Evolutionary conservation across 164 flowering plant species (phyloP), one percentile per base, ranked within the genome.

Genomic region (Vitis riparia): DNA sequence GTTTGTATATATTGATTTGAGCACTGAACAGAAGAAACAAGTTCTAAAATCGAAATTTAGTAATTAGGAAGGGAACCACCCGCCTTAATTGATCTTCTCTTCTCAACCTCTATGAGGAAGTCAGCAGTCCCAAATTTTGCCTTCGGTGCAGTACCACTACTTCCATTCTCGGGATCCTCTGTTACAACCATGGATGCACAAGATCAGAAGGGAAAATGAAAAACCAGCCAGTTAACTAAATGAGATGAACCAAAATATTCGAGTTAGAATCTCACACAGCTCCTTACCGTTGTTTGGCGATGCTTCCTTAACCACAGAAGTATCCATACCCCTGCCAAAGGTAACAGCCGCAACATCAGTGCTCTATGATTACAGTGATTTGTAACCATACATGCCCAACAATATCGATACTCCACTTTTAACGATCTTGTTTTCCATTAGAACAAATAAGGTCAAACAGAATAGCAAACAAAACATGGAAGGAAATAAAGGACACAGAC

Each of bases 81-180:
- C 52, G 88, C 98, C 92, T 93, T 93, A 57, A 93, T 93, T 48
- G 97, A 55, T 77, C 97, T 87, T 72, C 60, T 85, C 32, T 87
- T 84, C 74, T 93, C 98, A 70, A 93, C 86, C 57, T 88, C 83
- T 66, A 90, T 60, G 13, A 91, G 89, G 66, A 81, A 88, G 59
- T 68, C 80, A 19, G 97, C 97, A 68, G 91, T 90, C 50, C 97
- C 98, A 58, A 74, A 72, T 76, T 86, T 77, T 51, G 85, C 86
- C 81, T 86, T 83, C 62, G 71, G 82, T 23, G 51, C 68, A 9
- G 62, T 14, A 13, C 27, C 58, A 62, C 37, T 37, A 37, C 44
- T 73, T 62, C 76, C 86, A 57, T 64, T 67, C 78, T 85, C 92
- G 44, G 65, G 52, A 37, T 37, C 44, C 44, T 7, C 44, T 63